These are phyloP conservation scores for Zygosaccharomyces gambellarensis DNA, from an alignment of 805 yeast genomes.

Conservation along the genomic window DNA sequence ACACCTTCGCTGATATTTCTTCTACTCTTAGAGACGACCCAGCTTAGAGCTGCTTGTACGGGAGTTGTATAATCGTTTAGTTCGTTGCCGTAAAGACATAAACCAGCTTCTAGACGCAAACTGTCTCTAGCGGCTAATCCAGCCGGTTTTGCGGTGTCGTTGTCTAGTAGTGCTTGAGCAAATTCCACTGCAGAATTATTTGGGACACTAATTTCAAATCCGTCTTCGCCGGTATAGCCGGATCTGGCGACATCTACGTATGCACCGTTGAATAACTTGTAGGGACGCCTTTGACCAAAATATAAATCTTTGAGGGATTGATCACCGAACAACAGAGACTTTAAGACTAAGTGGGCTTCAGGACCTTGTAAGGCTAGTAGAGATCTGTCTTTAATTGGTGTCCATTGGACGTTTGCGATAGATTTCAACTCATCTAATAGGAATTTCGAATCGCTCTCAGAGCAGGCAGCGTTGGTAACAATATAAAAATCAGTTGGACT, in stretches of 20 bases:
- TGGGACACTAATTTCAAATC: conserved; percentile 85
- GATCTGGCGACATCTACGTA: conserved; percentile 82
- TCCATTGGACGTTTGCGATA: conserved; percentile 36
- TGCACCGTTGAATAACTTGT: conserved; percentile 36
- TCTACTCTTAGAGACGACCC: conserved; percentile 84
- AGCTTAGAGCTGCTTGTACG: conserved; percentile 78
- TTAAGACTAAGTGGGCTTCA: conserved; percentile 60
- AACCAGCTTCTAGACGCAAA: conserved; percentile 91
- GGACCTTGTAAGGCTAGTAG: conserved; percentile 95
- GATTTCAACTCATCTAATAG: conserved; percentile 47
- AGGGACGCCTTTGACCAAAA: conserved; percentile 60
- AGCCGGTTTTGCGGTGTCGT: conserved; percentile 66
- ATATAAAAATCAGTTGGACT: conserved; percentile 64
- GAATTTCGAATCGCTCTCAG: conserved; percentile 71
- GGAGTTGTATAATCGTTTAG: conserved; percentile 77
- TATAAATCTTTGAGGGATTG: conserved; percentile 47
- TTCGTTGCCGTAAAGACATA: conserved; percentile 96
- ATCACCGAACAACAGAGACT: conserved; percentile 50
- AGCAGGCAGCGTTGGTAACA: conserved; percentile 95
- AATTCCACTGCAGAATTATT: conserved; percentile 53
- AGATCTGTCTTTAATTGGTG: conserved; percentile 57
- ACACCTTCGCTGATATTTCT: conserved; percentile 39
- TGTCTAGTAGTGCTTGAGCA: conserved; percentile 52
- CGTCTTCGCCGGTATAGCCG: conserved; percentile 98
- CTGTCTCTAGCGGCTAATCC: conserved; percentile 99